Percentiles rank a stretch among this genome's conserved stretches.
Evolutionary conservation across 345 rosid species (phyloP).

Genomic region (Populus ilicifolia): DNA sequence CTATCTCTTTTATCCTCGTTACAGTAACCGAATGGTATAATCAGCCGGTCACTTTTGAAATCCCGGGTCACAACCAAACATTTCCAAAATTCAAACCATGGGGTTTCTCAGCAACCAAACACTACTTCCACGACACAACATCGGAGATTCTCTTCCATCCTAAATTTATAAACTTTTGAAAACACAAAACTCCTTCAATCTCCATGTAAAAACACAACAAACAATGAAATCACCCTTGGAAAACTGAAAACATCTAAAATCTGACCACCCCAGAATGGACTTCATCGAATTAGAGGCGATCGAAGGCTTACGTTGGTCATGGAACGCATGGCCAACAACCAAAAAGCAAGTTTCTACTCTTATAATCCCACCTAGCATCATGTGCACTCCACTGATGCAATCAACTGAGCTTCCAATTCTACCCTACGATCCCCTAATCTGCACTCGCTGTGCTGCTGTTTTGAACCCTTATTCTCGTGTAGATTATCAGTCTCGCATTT

Average conservation of each 20-base stretch:
- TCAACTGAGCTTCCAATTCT: slow-evolving; percentile 83
- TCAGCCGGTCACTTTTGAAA: neutral
- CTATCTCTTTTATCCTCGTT: too few species aligned
- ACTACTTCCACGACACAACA: neutral
- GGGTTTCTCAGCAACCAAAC: slow-evolving; percentile 7
- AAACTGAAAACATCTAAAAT: neutral
- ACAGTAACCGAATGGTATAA: too few species aligned
- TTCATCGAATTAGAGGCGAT: slow-evolving; percentile 81
- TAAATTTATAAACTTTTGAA: neutral
- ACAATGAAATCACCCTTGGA: neutral
- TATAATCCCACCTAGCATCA: slow-evolving; percentile 66
- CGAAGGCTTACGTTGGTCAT: slow-evolving; percentile 91
- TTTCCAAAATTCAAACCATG: neutral
- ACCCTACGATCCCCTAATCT: slow-evolving; percentile 73
- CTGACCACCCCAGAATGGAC: slow-evolving; percentile 49
- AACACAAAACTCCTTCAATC: neutral
- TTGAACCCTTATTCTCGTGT: slow-evolving; percentile 91
- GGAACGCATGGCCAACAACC: slow-evolving; percentile 94
- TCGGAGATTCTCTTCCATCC: neutral
- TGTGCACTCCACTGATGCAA: slow-evolving; percentile 77
- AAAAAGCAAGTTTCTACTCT: slow-evolving; percentile 59
- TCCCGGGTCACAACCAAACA: neutral
- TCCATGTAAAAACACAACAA: too few species aligned
- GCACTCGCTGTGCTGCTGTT: slow-evolving; percentile 63
- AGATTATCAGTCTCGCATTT: slow-evolving; percentile 79